These are phyloP conservation scores for Leucaena leucocephala DNA, from an alignment of 306 rosid species.

Conservation along the genomic window DNA sequence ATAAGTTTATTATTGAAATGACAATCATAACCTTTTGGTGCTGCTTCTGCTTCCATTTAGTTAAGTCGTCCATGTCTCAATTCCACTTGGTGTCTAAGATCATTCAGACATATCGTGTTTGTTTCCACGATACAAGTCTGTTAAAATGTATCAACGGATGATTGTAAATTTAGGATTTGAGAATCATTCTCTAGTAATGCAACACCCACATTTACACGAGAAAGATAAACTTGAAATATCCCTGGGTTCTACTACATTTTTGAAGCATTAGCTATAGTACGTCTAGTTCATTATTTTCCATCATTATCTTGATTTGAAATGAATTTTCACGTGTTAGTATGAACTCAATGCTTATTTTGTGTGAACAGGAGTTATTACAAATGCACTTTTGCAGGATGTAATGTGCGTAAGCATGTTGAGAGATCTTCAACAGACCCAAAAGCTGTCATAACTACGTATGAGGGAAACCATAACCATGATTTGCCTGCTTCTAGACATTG, in stretches of 20 bases:
- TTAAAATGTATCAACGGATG: background rate
- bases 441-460: slow-evolving; percentile 90
- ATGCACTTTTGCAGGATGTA: slow-evolving; percentile 87
- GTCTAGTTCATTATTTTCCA: slow-evolving; percentile 15
- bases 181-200: background rate
- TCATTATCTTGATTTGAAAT: background rate
- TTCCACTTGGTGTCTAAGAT: background rate
- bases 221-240: background rate
- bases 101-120: background rate
- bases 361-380: slow-evolving; percentile 89
- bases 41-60: slow-evolving; percentile 24
- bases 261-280: background rate
- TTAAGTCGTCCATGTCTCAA: background rate
- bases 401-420: slow-evolving; percentile 94
- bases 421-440: slow-evolving; percentile 88
- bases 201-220: background rate
- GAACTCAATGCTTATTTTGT: slow-evolving; percentile 21
- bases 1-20: background rate
- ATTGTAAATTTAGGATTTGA: background rate
- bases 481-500: slow-evolving; percentile 92
- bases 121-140: background rate
- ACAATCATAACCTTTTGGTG: background rate
- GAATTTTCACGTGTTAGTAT: background rate
- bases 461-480: slow-evolving; percentile 89
- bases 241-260: slow-evolving; percentile 25